These are phyloP conservation scores for Trichosporon ovoides DNA, from an alignment of 1,284 basidiomycete species.

Conservation along the genomic window DNA sequence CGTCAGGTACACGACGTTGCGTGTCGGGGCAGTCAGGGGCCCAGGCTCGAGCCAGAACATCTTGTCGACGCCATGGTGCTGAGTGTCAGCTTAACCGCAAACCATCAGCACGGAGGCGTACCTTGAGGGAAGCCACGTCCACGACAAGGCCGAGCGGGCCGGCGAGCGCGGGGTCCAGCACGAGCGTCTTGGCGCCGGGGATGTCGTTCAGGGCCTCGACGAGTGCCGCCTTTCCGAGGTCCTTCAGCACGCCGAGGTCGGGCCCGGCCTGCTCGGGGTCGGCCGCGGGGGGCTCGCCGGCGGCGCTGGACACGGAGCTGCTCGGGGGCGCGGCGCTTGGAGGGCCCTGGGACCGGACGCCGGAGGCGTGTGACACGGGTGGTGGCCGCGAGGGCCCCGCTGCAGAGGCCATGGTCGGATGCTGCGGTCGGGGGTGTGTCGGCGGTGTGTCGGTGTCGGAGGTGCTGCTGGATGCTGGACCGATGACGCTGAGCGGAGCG, in stretches of 20 bases:
- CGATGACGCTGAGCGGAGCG: no score
- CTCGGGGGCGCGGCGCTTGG: neutral
- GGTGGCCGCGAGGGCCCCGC: constrained; percentile 29
- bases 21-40: constrained; percentile 71
- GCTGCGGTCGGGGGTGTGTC: neutral
- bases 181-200: constrained; percentile 90
- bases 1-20: constrained; percentile 90
- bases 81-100: no score
- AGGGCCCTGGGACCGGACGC: neutral
- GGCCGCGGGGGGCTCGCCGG: constrained; percentile 30
- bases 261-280: constrained; percentile 40
- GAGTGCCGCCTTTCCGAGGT: constrained; percentile 67
- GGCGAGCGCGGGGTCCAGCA: constrained; percentile 79
- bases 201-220: constrained; percentile 84
- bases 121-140: constrained; percentile 87
- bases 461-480: constrained; percentile 2
- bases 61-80: constrained; percentile 98
- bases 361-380: constrained; percentile 18
- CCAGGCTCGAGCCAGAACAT: constrained; percentile 98
- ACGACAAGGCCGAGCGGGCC: constrained; percentile 90
- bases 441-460: neutral
- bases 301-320: constrained; percentile 35
- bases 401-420: constrained; percentile 14
- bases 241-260: constrained; percentile 67
- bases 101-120: constrained; percentile 47